phyloP scores from a whole-genome alignment of 202 grass and related monocot species.

The Digitaria exilis region DNA sequence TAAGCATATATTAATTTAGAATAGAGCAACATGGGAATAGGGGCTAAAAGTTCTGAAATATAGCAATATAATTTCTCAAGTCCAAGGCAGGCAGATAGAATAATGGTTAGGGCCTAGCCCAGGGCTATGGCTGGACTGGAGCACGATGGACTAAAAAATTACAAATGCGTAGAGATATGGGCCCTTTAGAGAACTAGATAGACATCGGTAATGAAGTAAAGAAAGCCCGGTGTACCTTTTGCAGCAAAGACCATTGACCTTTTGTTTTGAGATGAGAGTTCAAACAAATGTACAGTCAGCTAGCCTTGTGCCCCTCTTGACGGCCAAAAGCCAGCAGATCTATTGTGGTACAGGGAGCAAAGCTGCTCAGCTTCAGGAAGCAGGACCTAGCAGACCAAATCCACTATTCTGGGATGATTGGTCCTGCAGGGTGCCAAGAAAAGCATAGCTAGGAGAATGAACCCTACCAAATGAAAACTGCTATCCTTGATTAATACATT shows the following conservation, averaged over 20 bases:
- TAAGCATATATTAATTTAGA: constrained; percentile 47
- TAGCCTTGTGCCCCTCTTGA: constrained; percentile 34
- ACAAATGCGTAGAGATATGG: constrained; percentile 37
- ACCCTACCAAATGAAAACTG: not conserved
- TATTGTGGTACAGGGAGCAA: constrained; percentile 32
- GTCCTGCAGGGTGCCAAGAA: not conserved
- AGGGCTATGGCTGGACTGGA: constrained; percentile 41
- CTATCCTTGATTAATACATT: not conserved
- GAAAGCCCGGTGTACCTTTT: constrained; percentile 34
- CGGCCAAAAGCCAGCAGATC: constrained; percentile 50
- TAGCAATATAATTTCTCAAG: constrained; percentile 43
- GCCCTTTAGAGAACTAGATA: constrained; percentile 31
- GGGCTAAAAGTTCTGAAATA: constrained; percentile 42
- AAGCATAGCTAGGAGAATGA: not conserved
- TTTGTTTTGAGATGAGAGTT: constrained; percentile 27
- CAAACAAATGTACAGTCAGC: constrained; percentile 34
- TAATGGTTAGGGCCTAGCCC: constrained; percentile 28
- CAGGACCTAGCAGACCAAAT: constrained; percentile 38
- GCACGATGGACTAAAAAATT: constrained; percentile 22
- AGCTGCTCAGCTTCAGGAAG: constrained; percentile 29
- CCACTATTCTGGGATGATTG: constrained; percentile 44
- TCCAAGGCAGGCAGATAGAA: constrained; percentile 47
- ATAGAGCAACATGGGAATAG: constrained; percentile 52
- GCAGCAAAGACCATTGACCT: constrained; percentile 38
- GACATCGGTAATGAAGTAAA: constrained; percentile 40